Base-by-base conservation (phyloP, 2,329 filamentous ascomycete genomes). In the Trichophaea hybrida region DNA sequence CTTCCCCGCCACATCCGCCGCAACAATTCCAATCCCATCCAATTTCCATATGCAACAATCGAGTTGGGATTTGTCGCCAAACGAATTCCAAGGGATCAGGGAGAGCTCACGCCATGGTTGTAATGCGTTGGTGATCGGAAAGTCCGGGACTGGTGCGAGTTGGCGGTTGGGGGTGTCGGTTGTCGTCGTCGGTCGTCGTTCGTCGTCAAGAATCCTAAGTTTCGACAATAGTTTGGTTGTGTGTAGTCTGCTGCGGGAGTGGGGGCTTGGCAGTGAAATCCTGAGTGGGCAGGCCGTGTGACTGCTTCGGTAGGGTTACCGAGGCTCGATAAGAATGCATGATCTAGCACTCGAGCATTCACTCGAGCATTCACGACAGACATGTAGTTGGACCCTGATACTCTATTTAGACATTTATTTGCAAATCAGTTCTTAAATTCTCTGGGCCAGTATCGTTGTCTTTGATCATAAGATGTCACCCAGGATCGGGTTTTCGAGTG, bases 71-170 rank as follows among this genome's bases (percentile, higher is more conserved):
- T 53, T 24, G 13, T 44, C 34, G 38, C 33, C 40, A 55, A 63
- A 57, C 7, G 37, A 38, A 44, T 43, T 10, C 33, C 53, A n/a
- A 54, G 51, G 34, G 34, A 34, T 13, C 33, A 33, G 50, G 58
- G 54, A 43, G 46, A 54, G 60, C 64, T 62, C 59, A 65, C 64
- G 64, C 64, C 64, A 65, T 65, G 49, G 17, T 61, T 62, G 55
- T 43, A 52, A 33, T 52, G 61, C 60, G 56, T 38, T 44, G 53
- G 34, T 40, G 34, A 31, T 55, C 37, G 34, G 38, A 43, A 37
- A 35, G 40, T n/a, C 10, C 50, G 10, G 50, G 33, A 33, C 8
- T 24, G 50, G 13, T 46, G 40, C 43, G 53, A 57, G 56, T 51
- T 46, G 52, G 33, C 40, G 40, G 37, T 33, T 10, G 4, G 34